A percentile compares a stretch with the other conserved stretches of the same genome.
Conservation (phyloP, 2,329 filamentous ascomycete genomes). For the Nigrospora sphaerica region DNA sequence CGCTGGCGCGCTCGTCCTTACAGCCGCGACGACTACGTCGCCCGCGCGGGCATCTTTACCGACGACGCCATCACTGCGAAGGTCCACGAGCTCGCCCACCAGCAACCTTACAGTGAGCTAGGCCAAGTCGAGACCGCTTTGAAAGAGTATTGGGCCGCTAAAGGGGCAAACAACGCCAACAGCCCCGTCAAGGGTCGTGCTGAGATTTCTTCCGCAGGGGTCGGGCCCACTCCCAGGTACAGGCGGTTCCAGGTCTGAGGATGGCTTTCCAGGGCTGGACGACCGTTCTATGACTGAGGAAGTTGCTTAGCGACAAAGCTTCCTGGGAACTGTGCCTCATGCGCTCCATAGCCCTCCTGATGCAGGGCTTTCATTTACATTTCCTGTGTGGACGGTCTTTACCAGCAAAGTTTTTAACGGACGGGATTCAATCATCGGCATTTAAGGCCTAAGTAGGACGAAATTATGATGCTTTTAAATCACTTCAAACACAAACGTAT, state of each 20-base stretch:
- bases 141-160: constrained; percentile 21
- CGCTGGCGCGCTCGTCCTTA: constrained; percentile 25
- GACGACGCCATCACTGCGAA: constrained; percentile 17
- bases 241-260: not conserved
- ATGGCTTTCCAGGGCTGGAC: too few species aligned
- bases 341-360: too few species aligned
- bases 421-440: too few species aligned
- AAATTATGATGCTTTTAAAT: too few species aligned
- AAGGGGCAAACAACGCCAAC: constrained; percentile 10
- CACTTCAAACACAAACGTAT: too few species aligned
- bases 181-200: constrained; percentile 1
- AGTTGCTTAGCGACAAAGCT: too few species aligned
- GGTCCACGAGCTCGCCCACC: constrained; percentile 21
- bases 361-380: too few species aligned
- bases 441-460: too few species aligned
- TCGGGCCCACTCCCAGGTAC: not conserved
- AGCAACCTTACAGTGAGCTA: constrained; percentile 25
- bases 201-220: not conserved
- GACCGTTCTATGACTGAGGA: too few species aligned
- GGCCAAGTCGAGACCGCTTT: constrained; percentile 20
- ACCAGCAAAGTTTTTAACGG: too few species aligned
- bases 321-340: too few species aligned
- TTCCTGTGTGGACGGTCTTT: too few species aligned
- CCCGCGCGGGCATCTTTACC: constrained; percentile 14
- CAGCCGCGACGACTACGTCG: constrained; percentile 13